Evolutionary conservation across 2,329 filamentous ascomycete genomes (phyloP), one percentile per base, ranked within the genome.

Genomic region (Tothia fuscella): DNA sequence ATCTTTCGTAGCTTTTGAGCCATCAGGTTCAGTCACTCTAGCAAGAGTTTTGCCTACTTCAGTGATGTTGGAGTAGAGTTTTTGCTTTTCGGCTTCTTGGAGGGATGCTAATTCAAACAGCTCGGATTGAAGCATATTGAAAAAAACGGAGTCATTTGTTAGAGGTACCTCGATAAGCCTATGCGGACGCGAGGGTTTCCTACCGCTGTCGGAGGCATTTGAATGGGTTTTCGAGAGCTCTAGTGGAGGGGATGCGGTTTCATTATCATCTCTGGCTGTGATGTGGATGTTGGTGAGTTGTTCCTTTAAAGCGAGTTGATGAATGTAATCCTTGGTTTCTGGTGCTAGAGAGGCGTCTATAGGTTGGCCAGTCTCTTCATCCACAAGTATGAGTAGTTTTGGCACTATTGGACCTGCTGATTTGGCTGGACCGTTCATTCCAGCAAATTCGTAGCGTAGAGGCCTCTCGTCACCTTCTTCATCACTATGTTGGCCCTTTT

Each of bases 91-190:
- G 32, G 71, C 62, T 28, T 68, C 64, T 48, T 88, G 82, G 3
- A 93, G 65, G 0, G 65, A 65, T 48, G 84, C 82, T 3, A 93
- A 65, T 33, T 74, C 72, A 17, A 70, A 71, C 13, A 93, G 71
- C 54, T 89, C 82, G 32, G 67, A 72, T 51, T 82, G 77, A 6
- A 93, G 70, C 30, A 82, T 74, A 21, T 76, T 71, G 58, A 93
- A 93, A 59, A 93, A 93, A 54, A 87, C 76, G 16, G 72, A 70
- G 53, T 91, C 85, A 19, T 84, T 84, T 2, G 76, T 75, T 2
- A 93, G 64, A 14, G 84, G 81, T 5, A 93, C 73, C 55, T 88
- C 79, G n/a, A 93, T 66, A 45, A 59, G 61, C 19, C 63, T 59
- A 49, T 66, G 55, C 20, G 49, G 14, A 51, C 50, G 28, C 50